A percentile compares a stretch with the other conserved stretches of the same genome.
Evolutionary conservation across 495 filamentous ascomycete genomes (phyloP).

Genomic region (Usnea hakonensis): DNA sequence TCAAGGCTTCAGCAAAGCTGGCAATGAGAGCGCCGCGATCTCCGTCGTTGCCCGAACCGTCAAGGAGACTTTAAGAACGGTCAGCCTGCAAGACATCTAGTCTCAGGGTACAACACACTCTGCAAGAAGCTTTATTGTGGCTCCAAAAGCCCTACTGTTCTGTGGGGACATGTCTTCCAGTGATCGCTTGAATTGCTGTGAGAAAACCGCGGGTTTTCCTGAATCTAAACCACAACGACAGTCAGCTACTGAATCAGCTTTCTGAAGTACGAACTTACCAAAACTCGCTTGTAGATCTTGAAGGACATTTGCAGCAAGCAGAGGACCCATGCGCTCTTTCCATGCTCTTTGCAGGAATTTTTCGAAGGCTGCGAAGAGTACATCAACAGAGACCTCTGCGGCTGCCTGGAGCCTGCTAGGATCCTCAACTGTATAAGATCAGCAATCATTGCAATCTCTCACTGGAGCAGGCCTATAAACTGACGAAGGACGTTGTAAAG

Average conservation of each 20-base stretch:
- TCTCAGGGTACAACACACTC: constrained; percentile 33
- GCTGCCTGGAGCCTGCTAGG: constrained; percentile 65
- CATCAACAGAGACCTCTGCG: constrained; percentile 70
- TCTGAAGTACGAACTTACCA: constrained; percentile 31
- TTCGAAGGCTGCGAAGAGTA: constrained; percentile 90
- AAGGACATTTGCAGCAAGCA: constrained; percentile 59
- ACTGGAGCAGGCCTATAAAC: not conserved
- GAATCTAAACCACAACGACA: constrained; percentile 18
- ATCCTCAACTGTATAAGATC: constrained; percentile 50
- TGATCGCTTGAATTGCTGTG: constrained; percentile 70
- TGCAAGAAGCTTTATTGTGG: constrained; percentile 74
- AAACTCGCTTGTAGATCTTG: constrained; percentile 62
- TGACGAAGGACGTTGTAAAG: constrained; percentile 69
- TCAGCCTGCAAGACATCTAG: not conserved
- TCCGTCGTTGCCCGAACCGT: constrained; percentile 89
- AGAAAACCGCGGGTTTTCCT: constrained; percentile 52
- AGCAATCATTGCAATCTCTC: not conserved
- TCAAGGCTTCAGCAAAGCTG: constrained; percentile 82
- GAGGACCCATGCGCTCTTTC: constrained; percentile 77
- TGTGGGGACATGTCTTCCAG: constrained; percentile 80
- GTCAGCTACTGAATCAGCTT: not conserved
- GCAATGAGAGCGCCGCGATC: constrained; percentile 85
- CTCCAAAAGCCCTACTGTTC: constrained; percentile 80
- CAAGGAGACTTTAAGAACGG: constrained; percentile 47
- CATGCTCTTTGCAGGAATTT: constrained; percentile 87